Conservation (phyloP, 345 rosid genomes). For the Hevea brasiliensis region DNA sequence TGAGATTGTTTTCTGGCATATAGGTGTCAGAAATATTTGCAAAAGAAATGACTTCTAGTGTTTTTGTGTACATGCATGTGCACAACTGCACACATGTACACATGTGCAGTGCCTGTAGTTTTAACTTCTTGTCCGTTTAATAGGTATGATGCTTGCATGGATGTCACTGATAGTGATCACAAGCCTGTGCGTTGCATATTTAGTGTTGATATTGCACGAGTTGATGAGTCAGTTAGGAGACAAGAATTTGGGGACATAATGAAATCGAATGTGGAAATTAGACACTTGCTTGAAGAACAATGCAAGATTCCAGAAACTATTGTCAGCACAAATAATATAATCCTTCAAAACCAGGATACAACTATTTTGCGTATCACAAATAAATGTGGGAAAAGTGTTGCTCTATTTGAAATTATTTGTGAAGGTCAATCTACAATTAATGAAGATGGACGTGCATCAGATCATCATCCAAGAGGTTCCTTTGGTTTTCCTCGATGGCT, state of each 20-base stretch:
- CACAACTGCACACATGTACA: too few species aligned
- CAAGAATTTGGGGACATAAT: conserved; percentile 73
- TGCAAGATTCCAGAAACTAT: conserved; percentile 70
- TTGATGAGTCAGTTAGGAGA: conserved; percentile 89
- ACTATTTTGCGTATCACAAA: conserved; percentile 66
- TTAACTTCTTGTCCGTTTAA: neutral
- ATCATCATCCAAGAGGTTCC: conserved; percentile 61
- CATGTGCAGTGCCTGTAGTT: neutral
- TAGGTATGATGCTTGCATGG: conserved; percentile 98
- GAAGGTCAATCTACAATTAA: conserved; percentile 63
- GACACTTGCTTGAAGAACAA: conserved; percentile 48
- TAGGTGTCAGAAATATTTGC: neutral
- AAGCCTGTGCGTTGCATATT: conserved; percentile 92
- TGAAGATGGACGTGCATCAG: conserved; percentile 56
- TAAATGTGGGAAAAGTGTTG: conserved; percentile 47
- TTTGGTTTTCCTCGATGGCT: conserved; percentile 94
- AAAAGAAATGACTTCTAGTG: too few species aligned
- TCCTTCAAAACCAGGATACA: conserved; percentile 84
- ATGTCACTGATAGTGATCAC: conserved; percentile 95
- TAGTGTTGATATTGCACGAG: conserved; percentile 69
- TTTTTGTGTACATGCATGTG: too few species aligned
- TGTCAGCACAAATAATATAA: conserved; percentile 61
- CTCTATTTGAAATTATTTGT: conserved; percentile 61
- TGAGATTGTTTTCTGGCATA: neutral
- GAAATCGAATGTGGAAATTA: conserved; percentile 53